phyloP scores from a whole-genome alignment of 2,329 filamentous ascomycete species.

The Colletotrichum ledebouriae region DNA sequence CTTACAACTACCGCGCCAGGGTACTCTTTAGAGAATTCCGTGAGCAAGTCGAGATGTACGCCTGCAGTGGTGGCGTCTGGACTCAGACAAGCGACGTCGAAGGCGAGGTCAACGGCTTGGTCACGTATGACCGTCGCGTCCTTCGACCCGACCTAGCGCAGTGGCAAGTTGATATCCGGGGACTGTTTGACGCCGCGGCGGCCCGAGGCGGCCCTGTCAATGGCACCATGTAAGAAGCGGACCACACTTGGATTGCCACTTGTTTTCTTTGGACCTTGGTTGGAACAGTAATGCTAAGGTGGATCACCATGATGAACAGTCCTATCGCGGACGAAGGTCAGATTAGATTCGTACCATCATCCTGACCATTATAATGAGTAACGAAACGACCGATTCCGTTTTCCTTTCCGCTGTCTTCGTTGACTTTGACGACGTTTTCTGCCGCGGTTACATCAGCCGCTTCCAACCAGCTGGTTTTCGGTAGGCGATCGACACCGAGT shows the following conservation, averaged over 20 bases:
- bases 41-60: slow-evolving; percentile 70
- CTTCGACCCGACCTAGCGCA: slow-evolving; percentile 67
- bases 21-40: slow-evolving; percentile 71
- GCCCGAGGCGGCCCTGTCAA: slow-evolving; percentile 39
- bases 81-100: slow-evolving; percentile 83
- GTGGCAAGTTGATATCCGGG: slow-evolving; percentile 72
- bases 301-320: slow-evolving; percentile 30
- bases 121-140: slow-evolving; percentile 76
- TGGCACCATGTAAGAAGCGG: slow-evolving; percentile 33
- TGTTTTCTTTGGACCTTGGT: slow-evolving; percentile 3
- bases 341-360: slow-evolving; percentile 27
- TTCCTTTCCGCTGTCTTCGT: background rate
- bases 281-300: slow-evolving; percentile 36
- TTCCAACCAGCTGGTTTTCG: slow-evolving; percentile 4
- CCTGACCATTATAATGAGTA: slow-evolving; percentile 22
- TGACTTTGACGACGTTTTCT: background rate
- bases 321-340: slow-evolving; percentile 34
- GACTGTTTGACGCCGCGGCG: slow-evolving; percentile 69
- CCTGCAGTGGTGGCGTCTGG: slow-evolving; percentile 78
- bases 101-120: slow-evolving; percentile 79
- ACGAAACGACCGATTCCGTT: slow-evolving; percentile 13
- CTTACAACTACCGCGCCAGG: slow-evolving; percentile 77
- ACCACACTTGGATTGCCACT: background rate
- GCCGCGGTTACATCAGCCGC: slow-evolving; percentile 3
- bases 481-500: slow-evolving; percentile 2